Percentiles rank a stretch among this genome's conserved stretches.
Evolutionary conservation across 495 filamentous ascomycete species (phyloP).

Genomic region (Extremus antarcticus): DNA sequence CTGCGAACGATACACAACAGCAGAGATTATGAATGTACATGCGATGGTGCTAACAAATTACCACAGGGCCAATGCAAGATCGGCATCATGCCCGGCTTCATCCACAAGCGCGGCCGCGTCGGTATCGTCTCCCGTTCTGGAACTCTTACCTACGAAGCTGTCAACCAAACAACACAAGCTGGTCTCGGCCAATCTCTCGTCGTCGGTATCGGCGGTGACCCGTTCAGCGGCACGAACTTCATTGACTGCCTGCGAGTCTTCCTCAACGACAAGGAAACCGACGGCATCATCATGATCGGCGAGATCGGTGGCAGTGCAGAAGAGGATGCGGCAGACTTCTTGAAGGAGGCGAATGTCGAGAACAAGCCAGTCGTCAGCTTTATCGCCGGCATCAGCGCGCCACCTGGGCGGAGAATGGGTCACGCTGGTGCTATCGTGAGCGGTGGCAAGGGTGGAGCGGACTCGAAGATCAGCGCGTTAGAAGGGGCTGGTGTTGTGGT

Average conservation of each 20-base stretch:
- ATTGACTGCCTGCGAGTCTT: constrained; percentile 98
- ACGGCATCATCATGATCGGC: constrained; percentile 99
- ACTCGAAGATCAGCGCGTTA: constrained; percentile 93
- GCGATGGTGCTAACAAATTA: not conserved
- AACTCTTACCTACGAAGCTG: constrained; percentile 97
- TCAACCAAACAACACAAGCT: constrained; percentile 97
- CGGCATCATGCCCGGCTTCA: constrained; percentile 99
- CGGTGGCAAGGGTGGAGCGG: constrained; percentile 92
- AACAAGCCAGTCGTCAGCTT: constrained; percentile 97
- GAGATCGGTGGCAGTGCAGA: constrained; percentile 97
- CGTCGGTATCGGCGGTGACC: constrained; percentile 95
- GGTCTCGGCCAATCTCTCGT: constrained; percentile 96
- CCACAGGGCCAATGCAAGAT: constrained; percentile 94
- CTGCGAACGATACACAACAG: not conserved
- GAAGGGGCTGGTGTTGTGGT: constrained; percentile 91
- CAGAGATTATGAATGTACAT: not conserved
- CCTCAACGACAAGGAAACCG: constrained; percentile 89
- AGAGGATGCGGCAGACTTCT: constrained; percentile 94
- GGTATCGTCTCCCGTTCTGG: constrained; percentile 97
- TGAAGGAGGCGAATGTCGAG: constrained; percentile 76
- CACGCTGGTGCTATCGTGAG: constrained; percentile 96
- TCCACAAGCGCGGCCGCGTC: constrained; percentile 97
- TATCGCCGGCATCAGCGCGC: constrained; percentile 95
- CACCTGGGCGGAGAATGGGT: constrained; percentile 93
- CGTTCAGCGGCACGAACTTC: constrained; percentile 98